Conservation (phyloP, 2,329 filamentous ascomycete genomes). For the Penicillium glabrum region DNA sequence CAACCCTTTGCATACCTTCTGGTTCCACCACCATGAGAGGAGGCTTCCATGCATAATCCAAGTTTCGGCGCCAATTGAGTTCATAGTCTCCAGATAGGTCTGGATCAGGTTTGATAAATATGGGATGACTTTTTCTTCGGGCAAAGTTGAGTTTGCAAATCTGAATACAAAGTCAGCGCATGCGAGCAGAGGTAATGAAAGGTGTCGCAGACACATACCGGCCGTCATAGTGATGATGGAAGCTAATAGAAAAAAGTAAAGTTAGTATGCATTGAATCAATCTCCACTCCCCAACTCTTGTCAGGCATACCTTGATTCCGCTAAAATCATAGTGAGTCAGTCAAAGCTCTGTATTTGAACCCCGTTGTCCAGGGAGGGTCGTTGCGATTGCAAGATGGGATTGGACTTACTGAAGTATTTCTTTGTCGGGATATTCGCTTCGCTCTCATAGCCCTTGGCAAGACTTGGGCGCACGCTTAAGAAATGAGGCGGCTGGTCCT, state of each 20-base stretch:
- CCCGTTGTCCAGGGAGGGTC: background rate
- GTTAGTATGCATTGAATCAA: background rate
- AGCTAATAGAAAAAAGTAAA: conserved; percentile 33
- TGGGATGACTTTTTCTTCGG: conserved; percentile 47
- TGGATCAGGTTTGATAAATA: conserved; percentile 54
- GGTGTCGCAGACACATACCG: conserved; percentile 29
- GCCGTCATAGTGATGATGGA: conserved; percentile 58
- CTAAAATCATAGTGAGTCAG: conserved; percentile 23
- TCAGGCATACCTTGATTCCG: conserved; percentile 45
- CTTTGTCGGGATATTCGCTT: conserved; percentile 38
- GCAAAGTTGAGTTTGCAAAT: conserved; percentile 50
- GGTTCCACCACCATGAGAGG: conserved; percentile 65
- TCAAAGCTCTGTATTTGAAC: background rate
- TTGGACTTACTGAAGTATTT: conserved; percentile 53
- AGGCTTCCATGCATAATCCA: conserved; percentile 65
- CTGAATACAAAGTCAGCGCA: conserved; percentile 26
- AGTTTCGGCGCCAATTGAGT: conserved; percentile 56
- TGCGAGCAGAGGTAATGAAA: background rate
- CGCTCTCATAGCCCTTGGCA: conserved; percentile 41
- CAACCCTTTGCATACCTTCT: conserved; percentile 37
- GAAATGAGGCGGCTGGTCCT: conserved; percentile 35
- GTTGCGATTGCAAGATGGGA: background rate
- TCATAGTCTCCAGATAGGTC: conserved; percentile 59
- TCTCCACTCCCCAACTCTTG: background rate
- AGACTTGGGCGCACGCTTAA: conserved; percentile 43